These are phyloP conservation scores for Alternaria metachromatica DNA, from an alignment of 2,329 filamentous ascomycete species.

Conservation along the genomic window DNA sequence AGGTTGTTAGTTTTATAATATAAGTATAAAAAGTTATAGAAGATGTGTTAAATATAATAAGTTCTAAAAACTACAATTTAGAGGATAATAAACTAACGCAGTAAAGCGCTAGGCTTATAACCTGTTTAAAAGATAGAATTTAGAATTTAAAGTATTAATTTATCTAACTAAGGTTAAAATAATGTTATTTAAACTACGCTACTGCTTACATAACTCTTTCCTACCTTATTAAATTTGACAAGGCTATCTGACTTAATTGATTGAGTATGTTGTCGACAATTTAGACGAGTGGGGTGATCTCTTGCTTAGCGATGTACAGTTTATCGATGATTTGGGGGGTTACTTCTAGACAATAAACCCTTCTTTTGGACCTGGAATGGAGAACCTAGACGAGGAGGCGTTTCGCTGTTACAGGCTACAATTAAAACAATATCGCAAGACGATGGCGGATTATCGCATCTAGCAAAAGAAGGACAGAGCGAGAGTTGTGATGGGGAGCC, in stretches of 20 bases:
- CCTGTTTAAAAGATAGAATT: too few species aligned
- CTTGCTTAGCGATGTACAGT: background rate
- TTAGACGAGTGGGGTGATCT: background rate
- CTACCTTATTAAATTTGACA: too few species aligned
- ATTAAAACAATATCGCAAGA: background rate
- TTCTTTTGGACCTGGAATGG: background rate
- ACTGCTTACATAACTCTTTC: too few species aligned
- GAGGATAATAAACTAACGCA: too few species aligned
- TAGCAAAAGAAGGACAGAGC: background rate
- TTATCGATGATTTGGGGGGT: background rate
- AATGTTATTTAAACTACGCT: too few species aligned
- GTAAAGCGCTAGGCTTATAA: too few species aligned
- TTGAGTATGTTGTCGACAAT: background rate
- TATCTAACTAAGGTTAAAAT: too few species aligned
- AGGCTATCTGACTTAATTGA: background rate
- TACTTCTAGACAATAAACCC: background rate
- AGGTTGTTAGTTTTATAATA: too few species aligned
- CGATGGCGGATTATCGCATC: background rate
- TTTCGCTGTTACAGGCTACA: accelerated
- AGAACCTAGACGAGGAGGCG: background rate
- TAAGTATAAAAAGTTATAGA: too few species aligned
- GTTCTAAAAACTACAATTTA: too few species aligned
- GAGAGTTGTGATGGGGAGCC: background rate
- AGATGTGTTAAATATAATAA: too few species aligned
- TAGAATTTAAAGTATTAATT: too few species aligned